Conservation (phyloP, 345 rosid genomes). For the Balakata baccata region DNA sequence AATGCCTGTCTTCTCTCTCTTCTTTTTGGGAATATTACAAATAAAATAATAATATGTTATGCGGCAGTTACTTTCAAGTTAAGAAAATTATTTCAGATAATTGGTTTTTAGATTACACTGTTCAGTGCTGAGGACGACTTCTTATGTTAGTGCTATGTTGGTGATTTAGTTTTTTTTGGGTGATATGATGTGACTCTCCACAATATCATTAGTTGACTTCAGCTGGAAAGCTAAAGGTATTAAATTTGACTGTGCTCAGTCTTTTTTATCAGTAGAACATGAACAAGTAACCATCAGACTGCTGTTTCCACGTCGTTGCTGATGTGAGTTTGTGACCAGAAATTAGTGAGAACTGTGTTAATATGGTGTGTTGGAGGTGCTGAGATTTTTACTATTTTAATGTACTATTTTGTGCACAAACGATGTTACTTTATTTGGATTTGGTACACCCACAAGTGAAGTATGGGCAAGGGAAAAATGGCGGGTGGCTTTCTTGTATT, state of each 20-base stretch:
- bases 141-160: not conserved
- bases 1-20: not conserved
- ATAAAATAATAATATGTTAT: not conserved
- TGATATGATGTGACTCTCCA: not conserved
- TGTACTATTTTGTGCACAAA: too few relatives aligned
- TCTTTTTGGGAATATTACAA: not conserved
- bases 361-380: too few relatives aligned
- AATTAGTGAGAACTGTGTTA: not conserved
- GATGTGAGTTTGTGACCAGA: not conserved
- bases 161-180: not conserved
- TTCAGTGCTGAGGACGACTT: not conserved
- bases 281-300: not conserved
- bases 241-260: too few relatives aligned
- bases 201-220: not conserved
- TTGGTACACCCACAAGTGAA: too few relatives aligned
- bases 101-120: not conserved
- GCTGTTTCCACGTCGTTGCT: not conserved
- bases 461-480: too few relatives aligned
- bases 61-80: not conserved
- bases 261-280: too few relatives aligned
- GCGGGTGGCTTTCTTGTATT: too few relatives aligned
- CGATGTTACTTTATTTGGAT: too few relatives aligned
- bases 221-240: too few relatives aligned
- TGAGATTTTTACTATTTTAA: too few relatives aligned
- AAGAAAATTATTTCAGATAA: not conserved